phyloP scores from a whole-genome alignment of 2,329 filamentous ascomycete genomes.

The Beauveria caledonica region DNA sequence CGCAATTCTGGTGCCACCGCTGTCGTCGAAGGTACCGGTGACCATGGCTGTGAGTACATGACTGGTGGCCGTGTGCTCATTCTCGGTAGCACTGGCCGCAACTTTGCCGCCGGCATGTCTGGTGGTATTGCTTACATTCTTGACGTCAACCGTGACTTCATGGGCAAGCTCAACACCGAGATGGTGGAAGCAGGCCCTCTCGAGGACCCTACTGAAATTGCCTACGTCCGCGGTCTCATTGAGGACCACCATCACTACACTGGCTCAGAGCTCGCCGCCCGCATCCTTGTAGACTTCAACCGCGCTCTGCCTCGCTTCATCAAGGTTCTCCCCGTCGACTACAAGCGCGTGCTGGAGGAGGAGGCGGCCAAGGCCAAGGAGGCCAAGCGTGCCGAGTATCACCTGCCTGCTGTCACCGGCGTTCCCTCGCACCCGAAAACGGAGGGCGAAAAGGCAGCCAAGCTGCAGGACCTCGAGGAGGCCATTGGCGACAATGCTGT shows the following conservation, averaged over 20 bases:
- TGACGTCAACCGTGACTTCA: constrained; percentile 82
- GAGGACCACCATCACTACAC: constrained; percentile 98
- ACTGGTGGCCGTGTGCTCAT: constrained; percentile 86
- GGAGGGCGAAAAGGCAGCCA: constrained; percentile 61
- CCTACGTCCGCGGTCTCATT: constrained; percentile 81
- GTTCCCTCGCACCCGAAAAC: constrained; percentile 50
- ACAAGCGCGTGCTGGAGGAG: constrained; percentile 85
- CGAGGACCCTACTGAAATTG: constrained; percentile 80
- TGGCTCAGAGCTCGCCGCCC: constrained; percentile 86
- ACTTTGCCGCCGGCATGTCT: constrained; percentile 98
- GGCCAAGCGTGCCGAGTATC: constrained; percentile 76
- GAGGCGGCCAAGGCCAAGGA: constrained; percentile 79
- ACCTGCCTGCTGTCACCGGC: constrained; percentile 67
- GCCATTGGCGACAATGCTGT: constrained; percentile 74
- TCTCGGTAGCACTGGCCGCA: constrained; percentile 82
- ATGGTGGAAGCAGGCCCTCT: constrained; percentile 88
- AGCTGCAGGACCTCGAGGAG: constrained; percentile 81
- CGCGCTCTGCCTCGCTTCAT: constrained; percentile 83
- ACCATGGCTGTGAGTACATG: constrained; percentile 99
- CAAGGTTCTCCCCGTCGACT: constrained; percentile 90
- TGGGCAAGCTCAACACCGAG: constrained; percentile 89
- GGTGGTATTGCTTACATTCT: constrained; percentile 94
- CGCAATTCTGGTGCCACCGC: constrained; percentile 93
- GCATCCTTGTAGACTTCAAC: constrained; percentile 91
- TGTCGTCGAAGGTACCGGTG: constrained; percentile 93